Evolutionary conservation across 768 basidiomycete genomes (phyloP).

Genomic region (Russula sp.): DNA sequence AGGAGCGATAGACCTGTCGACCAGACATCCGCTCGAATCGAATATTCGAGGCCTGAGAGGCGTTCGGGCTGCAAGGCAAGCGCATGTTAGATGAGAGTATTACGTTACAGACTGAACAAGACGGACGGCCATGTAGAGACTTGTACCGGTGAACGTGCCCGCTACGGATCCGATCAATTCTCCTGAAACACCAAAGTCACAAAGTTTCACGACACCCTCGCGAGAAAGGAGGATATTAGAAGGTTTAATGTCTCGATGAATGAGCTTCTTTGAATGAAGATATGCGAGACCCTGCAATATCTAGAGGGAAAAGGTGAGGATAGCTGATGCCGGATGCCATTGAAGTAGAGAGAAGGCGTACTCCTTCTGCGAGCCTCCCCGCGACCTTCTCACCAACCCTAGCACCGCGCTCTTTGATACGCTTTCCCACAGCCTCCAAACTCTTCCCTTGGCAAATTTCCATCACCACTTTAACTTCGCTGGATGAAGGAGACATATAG

Average conservation of each 20-base stretch:
- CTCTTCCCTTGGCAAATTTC: conserved; percentile 85
- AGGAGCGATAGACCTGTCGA: conserved; percentile 91
- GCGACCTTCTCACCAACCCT: conserved; percentile 83
- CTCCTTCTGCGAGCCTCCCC: conserved; percentile 89
- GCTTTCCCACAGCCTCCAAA: conserved; percentile 81
- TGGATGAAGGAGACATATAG: conserved; percentile 77
- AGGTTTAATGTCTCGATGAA: conserved; percentile 94
- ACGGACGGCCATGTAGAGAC: conserved; percentile 97
- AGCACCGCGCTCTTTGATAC: conserved; percentile 69
- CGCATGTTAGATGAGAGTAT: conserved; percentile 15
- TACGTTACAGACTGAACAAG: conserved; percentile 3
- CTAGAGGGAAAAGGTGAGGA: conserved; percentile 32
- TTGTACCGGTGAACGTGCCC: conserved; percentile 95
- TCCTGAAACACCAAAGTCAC: conserved; percentile 97
- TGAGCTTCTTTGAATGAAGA: conserved; percentile 83
- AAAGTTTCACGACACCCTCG: conserved; percentile 85
- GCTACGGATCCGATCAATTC: conserved; percentile 88
- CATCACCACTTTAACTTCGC: conserved; percentile 94
- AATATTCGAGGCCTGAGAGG: conserved; percentile 86
- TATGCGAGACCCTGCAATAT: conserved; percentile 90
- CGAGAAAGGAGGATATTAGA: conserved; percentile 87
- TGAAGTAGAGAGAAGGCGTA: conserved; percentile 31
- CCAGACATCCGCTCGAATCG: conserved; percentile 97
- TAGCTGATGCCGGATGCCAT: conserved; percentile 16
- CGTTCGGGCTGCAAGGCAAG: conserved; percentile 68